Conservation (phyloP, 225 moss, liverwort and hornwort genomes). For the Polytrichum commune region DNA sequence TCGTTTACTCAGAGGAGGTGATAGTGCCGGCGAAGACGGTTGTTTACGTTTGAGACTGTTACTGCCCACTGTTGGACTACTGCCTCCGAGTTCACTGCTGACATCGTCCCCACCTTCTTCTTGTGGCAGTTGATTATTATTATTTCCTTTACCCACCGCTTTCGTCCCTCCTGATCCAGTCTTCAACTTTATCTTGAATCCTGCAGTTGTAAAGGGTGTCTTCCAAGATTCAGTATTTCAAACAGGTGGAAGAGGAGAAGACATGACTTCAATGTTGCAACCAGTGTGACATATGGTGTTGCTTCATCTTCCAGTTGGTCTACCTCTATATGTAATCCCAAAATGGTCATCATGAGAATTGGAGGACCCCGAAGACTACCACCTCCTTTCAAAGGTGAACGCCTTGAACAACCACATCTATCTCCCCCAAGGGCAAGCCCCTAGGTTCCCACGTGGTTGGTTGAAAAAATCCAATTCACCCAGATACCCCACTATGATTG, state of each 20-base stretch:
- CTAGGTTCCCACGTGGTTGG: no score
- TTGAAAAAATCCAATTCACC: no score
- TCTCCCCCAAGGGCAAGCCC: no score
- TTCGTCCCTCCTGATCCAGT: slow-evolving; percentile 21
- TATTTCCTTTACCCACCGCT: not conserved
- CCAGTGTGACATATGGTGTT: no score
- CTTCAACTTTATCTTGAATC: slow-evolving; percentile 49
- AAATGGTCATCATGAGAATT: not conserved
- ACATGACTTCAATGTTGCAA: no score
- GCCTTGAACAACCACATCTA: no score
- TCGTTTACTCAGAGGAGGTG: slow-evolving; percentile 32
- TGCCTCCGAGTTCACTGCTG: slow-evolving; percentile 39
- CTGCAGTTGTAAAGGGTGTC: slow-evolving; percentile 4
- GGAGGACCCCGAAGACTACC: no score
- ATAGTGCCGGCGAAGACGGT: slow-evolving; percentile 19
- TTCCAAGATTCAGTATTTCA: no score
- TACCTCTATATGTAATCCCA: not conserved
- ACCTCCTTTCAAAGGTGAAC: no score
- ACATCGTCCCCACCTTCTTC: slow-evolving; percentile 43
- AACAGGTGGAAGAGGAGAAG: no score
- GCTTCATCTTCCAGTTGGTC: not conserved
- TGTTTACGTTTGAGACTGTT: slow-evolving; percentile 56
- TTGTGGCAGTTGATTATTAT: slow-evolving; percentile 18
- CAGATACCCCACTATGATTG: no score
- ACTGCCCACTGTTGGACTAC: slow-evolving; percentile 34